These are phyloP conservation scores for Brettanomyces sp. DNA, from an alignment of 805 yeast genomes.

Conservation along the genomic window DNA sequence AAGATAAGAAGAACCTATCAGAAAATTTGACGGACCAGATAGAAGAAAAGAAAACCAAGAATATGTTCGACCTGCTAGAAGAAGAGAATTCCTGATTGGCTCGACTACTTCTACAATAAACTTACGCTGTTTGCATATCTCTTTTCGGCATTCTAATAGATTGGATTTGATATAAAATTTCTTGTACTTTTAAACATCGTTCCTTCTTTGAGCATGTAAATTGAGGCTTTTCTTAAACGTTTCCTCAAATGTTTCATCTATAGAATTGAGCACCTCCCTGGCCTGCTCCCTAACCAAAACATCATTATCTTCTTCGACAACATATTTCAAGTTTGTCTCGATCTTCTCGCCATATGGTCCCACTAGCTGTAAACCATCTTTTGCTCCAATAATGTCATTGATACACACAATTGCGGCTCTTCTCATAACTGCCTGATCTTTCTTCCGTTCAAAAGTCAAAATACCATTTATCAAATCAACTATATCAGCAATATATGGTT, in stretches of 20 bases:
- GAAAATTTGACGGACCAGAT: background rate
- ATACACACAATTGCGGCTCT: conserved; percentile 67
- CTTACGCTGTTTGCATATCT: background rate
- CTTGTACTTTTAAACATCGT: background rate
- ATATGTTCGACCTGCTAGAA: conserved; percentile 17
- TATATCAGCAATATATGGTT: conserved; percentile 39
- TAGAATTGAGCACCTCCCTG: conserved; percentile 22
- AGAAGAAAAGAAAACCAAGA: conserved; percentile 8
- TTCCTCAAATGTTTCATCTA: conserved; percentile 19
- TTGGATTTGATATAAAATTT: background rate
- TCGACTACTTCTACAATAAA: background rate
- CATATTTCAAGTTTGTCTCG: conserved; percentile 33
- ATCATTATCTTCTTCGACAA: conserved; percentile 42
- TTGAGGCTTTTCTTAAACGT: conserved; percentile 1
- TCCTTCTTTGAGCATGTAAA: background rate
- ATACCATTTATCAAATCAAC: conserved; percentile 76
- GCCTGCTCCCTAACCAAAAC: conserved; percentile 54
- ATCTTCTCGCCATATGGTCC: conserved; percentile 35
- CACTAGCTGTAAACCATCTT: conserved; percentile 39
- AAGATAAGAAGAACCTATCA: conserved; percentile 1
- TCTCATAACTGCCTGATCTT: conserved; percentile 48
- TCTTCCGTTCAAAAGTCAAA: conserved; percentile 43
- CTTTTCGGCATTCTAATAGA: background rate
- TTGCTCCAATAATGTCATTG: conserved; percentile 44
- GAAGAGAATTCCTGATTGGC: conserved; percentile 17